Evolutionary conservation across 2,329 filamentous ascomycete species (phyloP).

Genomic region (Paraphoma chrysanthemicola): DNA sequence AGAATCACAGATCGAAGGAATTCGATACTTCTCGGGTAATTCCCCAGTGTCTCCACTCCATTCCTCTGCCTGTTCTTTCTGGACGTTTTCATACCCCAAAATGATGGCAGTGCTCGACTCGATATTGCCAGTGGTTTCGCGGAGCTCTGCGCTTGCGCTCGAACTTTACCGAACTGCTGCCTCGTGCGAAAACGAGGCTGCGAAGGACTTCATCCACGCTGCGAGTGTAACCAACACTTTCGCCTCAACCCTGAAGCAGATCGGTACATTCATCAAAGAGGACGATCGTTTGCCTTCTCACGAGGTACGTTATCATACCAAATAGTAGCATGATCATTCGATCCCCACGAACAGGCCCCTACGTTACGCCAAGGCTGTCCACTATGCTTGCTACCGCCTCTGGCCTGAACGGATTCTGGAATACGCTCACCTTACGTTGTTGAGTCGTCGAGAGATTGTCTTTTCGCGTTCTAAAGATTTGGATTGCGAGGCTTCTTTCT

Average conservation of each 20-base stretch:
- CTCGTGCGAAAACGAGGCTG: constrained; percentile 25
- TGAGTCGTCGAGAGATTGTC: too few relatives aligned
- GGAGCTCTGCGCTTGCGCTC: constrained; percentile 42
- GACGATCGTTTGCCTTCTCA: constrained; percentile 46
- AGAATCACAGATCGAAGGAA: constrained; percentile 25
- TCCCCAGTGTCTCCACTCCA: constrained; percentile 13
- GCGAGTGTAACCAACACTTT: constrained; percentile 46
- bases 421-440: too few relatives aligned
- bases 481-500: too few relatives aligned
- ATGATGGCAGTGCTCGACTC: constrained; percentile 45
- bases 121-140: constrained; percentile 43
- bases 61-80: constrained; percentile 2
- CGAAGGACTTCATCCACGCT: constrained; percentile 35
- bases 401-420: background rate
- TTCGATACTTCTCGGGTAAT: constrained; percentile 16
- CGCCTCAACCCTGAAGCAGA: constrained; percentile 46
- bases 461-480: too few relatives aligned
- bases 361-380: background rate
- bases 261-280: constrained; percentile 47
- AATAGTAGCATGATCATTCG: background rate
- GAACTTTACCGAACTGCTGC: constrained; percentile 42
- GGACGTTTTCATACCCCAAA: constrained; percentile 1
- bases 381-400: background rate
- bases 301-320: constrained; percentile 31
- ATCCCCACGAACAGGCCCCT: background rate